Evolutionary conservation across 2,329 filamentous ascomycete species (phyloP).

Genomic region (Penicillium decumbens): DNA sequence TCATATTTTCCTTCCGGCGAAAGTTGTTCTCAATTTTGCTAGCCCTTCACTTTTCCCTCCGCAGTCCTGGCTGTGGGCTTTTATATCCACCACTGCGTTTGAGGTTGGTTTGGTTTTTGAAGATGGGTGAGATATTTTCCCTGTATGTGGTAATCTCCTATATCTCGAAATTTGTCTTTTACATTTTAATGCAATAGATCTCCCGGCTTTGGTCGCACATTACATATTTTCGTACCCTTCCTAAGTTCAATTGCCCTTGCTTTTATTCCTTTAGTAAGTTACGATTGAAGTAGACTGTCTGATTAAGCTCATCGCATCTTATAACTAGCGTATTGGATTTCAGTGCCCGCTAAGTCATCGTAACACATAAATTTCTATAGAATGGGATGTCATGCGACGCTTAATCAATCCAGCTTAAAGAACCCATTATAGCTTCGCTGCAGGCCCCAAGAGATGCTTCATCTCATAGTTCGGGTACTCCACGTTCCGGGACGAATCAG

Average conservation of each 20-base stretch:
- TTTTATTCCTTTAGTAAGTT: too few relatives aligned
- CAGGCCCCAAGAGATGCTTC: conserved; percentile 47
- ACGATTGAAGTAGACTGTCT: too few relatives aligned
- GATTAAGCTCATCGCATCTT: too few relatives aligned
- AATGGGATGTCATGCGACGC: too few relatives aligned
- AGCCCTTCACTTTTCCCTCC: background rate
- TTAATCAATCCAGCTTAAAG: too few relatives aligned
- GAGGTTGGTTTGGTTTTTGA: background rate
- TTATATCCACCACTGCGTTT: background rate
- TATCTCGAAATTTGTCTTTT: background rate
- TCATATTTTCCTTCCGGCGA: background rate
- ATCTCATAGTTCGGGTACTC: conserved; percentile 58
- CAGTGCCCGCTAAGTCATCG: too few relatives aligned
- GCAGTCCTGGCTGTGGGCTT: background rate
- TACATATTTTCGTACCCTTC: too few relatives aligned
- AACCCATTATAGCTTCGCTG: conserved; percentile 25
- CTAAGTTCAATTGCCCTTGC: too few relatives aligned
- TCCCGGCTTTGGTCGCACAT: background rate
- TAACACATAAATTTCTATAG: too few relatives aligned
- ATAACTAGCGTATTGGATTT: too few relatives aligned
- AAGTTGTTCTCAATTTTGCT: background rate
- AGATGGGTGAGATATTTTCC: background rate
- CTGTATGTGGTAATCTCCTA: background rate
- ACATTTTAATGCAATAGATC: background rate
- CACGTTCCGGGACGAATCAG: conserved; percentile 50